Evolutionary conservation across 163 green algal species (phyloP), one percentile per base, ranked within the genome.

Genomic region (Chlorella variabilis): DNA sequence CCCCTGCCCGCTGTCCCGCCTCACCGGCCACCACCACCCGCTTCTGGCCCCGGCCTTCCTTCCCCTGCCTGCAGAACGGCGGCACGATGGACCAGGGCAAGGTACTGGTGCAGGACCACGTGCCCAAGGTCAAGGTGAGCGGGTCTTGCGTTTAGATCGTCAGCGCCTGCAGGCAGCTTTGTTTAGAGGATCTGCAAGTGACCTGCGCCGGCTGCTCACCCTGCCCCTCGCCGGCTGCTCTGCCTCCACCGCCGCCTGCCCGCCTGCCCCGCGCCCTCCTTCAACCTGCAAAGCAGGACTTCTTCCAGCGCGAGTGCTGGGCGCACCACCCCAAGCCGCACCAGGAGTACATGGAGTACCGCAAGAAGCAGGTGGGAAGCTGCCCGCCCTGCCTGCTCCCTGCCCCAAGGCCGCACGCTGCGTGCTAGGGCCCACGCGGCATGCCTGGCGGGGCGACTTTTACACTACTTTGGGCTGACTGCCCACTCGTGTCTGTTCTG

Each of bases 61-160:
- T n/a, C n/a, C n/a, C n/a, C n/a, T n/a, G n/a, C n/a, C n/a, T n/a
- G 65, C 89, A 97, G 92, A 91, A 94, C 62, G 96, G 96, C 34
- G 94, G 92, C 0, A 83, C n/a, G 36, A 93, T 89, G 48, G 80
- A 94, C 48, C 82, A 90, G 54, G 96, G 96, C 18, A 81, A 93
- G 59, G 95, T 98, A 45, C 83, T 98, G 77, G 95, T 98, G 34
- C 94, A 92, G 59, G 96, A 98, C 85, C 94, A 98, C 80, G 90
- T 98, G 9, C 93, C 95, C 62, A 98, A 98, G 82, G 94, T 98
- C 70, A 97, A 97, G 91, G 93, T 92, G 45, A 4, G 77, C 8
- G 45, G 45, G 45, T 54, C 11, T 54, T 54, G 45, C 11, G 45
- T 54, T 54, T 54, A 54, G 11, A 54, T 23, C 11, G 45, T 15